Percentiles rank a stretch among this genome's conserved stretches.
phyloP scores from a whole-genome alignment of 2,329 filamentous ascomycete genomes.

The Xylaria sp. region DNA sequence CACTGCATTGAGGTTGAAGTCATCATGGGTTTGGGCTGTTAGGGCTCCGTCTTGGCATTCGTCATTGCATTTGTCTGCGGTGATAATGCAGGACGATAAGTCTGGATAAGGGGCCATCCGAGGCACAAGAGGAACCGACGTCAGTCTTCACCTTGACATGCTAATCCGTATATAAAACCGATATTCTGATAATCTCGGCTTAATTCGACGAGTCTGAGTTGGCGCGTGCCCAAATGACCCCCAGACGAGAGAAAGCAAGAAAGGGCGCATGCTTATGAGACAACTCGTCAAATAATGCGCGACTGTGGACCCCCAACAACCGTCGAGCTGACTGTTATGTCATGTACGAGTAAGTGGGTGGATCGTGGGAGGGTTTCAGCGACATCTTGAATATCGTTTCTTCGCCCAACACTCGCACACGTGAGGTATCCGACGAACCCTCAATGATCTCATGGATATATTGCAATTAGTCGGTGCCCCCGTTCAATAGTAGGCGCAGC shows the following conservation, averaged over 20 bases:
- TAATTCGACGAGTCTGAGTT: not conserved
- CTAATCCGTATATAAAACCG: not conserved
- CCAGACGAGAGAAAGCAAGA: not conserved
- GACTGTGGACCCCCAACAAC: not conserved
- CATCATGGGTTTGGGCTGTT: slow-evolving; percentile 20
- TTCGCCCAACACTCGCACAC: slow-evolving; percentile 64
- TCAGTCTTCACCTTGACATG: slow-evolving; percentile 30
- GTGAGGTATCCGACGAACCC: slow-evolving; percentile 65
- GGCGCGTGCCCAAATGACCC: too few species aligned
- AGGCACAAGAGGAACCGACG: slow-evolving; percentile 54
- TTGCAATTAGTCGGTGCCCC: slow-evolving; percentile 63
- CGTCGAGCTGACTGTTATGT: slow-evolving; percentile 7
- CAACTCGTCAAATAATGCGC: too few species aligned
- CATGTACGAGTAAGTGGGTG: slow-evolving; percentile 19
- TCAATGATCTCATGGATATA: slow-evolving; percentile 61
- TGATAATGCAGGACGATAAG: slow-evolving; percentile 29
- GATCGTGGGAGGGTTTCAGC: slow-evolving; percentile 53
- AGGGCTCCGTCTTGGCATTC: slow-evolving; percentile 22
- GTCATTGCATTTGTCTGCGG: slow-evolving; percentile 27
- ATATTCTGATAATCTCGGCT: not conserved
- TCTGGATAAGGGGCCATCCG: slow-evolving; percentile 42
- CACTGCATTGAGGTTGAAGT: too few species aligned
- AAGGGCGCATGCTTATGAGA: too few species aligned
- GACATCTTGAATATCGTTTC: slow-evolving; percentile 56
- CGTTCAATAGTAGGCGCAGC: slow-evolving; percentile 60